Percentiles rank a stretch among this genome's conserved stretches.
Conservation (phyloP, 225 moss, liverwort and hornwort species). For the Pseudisothecium myosuroides region DNA sequence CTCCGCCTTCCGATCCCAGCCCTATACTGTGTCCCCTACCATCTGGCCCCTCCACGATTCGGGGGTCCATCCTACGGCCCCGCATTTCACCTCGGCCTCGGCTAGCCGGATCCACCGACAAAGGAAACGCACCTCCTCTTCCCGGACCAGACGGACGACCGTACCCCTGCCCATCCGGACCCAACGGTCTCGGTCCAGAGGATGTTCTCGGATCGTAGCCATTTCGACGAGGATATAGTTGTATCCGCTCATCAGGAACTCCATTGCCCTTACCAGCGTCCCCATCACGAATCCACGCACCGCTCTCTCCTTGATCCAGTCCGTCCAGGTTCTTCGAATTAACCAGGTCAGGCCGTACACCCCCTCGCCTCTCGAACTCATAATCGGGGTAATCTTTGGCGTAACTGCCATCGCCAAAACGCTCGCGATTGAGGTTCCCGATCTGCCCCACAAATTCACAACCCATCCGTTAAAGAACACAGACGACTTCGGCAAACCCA, state of each 20-base stretch:
- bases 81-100: slow-evolving; percentile 33
- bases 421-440: slow-evolving; percentile 36
- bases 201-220: slow-evolving; percentile 64
- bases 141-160: slow-evolving; percentile 65
- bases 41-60: slow-evolving; percentile 23
- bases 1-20: slow-evolving; percentile 21
- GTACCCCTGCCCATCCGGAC: slow-evolving; percentile 64
- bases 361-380: slow-evolving; percentile 41
- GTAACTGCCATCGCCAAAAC: slow-evolving; percentile 46
- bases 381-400: slow-evolving; percentile 36
- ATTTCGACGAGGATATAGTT: slow-evolving; percentile 47
- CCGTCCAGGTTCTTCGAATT: slow-evolving; percentile 35
- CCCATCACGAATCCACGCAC: slow-evolving; percentile 49
- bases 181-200: slow-evolving; percentile 28
- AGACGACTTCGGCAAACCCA: not conserved
- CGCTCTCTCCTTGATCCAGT: slow-evolving; percentile 50
- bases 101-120: slow-evolving; percentile 18
- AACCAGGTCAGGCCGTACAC: slow-evolving; percentile 22
- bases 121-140: slow-evolving; percentile 46
- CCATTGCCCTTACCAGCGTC: slow-evolving; percentile 32
- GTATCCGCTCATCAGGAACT: slow-evolving; percentile 35
- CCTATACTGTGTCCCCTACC: slow-evolving; percentile 17
- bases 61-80: slow-evolving; percentile 24
- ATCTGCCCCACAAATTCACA: slow-evolving; percentile 16
- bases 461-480: not conserved